These are phyloP conservation scores for Nannochloris sp. DNA, from an alignment of 139 green algal species.

Conservation along the genomic window DNA sequence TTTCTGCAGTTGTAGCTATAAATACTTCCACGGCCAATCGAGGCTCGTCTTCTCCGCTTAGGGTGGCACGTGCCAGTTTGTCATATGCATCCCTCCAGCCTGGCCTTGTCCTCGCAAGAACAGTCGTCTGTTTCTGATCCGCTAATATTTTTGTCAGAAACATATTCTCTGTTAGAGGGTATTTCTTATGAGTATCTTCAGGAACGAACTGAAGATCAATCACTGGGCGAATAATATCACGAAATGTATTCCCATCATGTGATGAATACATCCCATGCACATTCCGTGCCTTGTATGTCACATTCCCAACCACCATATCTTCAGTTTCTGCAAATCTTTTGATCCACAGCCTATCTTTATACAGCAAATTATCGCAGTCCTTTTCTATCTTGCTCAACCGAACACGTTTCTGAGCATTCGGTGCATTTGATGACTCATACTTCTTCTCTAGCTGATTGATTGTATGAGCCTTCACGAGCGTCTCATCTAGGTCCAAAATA, in stretches of 20 bases:
- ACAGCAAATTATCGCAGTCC: neutral
- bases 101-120: neutral
- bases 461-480: constrained; percentile 41
- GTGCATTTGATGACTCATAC: neutral
- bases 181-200: neutral
- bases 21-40: constrained; percentile 57
- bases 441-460: constrained; percentile 3
- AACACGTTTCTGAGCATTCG: neutral
- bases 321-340: neutral
- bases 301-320: neutral
- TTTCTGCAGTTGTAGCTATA: constrained; percentile 72
- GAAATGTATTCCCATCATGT: no score
- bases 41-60: constrained; percentile 33
- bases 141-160: constrained; percentile 3
- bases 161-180: neutral
- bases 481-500: constrained; percentile 84
- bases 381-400: neutral
- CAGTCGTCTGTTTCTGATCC: neutral
- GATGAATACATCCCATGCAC: neutral
- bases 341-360: neutral
- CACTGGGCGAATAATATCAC: neutral
- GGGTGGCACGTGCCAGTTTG: constrained; percentile 23
- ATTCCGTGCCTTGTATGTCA: neutral
- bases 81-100: neutral
- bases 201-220: neutral